These are phyloP conservation scores for Penicillium alfredii DNA, from an alignment of 495 filamentous ascomycete genomes.

Conservation along the genomic window DNA sequence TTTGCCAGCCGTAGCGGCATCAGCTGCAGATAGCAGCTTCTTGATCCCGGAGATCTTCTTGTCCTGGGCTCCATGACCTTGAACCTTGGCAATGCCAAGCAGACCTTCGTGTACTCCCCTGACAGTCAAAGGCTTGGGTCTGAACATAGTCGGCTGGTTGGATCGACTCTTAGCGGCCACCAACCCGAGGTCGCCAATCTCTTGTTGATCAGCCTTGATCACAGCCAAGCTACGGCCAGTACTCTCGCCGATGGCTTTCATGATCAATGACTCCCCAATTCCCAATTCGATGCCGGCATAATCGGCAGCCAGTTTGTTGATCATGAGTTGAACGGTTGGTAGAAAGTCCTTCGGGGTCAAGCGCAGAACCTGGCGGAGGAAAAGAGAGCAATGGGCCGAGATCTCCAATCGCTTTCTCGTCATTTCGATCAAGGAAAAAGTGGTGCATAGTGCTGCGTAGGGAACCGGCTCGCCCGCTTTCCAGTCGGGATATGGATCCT, in stretches of 20 bases:
- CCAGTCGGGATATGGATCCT: slow-evolving; percentile 94
- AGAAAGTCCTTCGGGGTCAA: slow-evolving; percentile 85
- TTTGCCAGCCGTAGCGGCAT: slow-evolving; percentile 63
- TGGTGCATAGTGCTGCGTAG: slow-evolving; percentile 90
- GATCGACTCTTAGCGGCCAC: slow-evolving; percentile 91
- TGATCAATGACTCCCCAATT: slow-evolving; percentile 94
- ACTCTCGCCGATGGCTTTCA: slow-evolving; percentile 95
- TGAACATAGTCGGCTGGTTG: slow-evolving; percentile 96
- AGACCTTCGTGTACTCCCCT: slow-evolving; percentile 81
- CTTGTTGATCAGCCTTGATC: slow-evolving; percentile 90
- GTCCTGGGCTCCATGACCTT: slow-evolving; percentile 81
- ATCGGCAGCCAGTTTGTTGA: slow-evolving; percentile 94
- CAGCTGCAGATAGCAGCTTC: slow-evolving; percentile 83
- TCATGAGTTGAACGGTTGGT: slow-evolving; percentile 86
- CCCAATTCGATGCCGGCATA: slow-evolving; percentile 94
- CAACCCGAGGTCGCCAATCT: slow-evolving; percentile 90
- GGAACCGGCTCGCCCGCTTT: slow-evolving; percentile 80
- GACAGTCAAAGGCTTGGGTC: slow-evolving; percentile 85
- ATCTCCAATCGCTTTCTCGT: slow-evolving; percentile 88
- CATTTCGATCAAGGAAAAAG: slow-evolving; percentile 88
- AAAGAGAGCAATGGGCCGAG: slow-evolving; percentile 77
- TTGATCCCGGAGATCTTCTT: slow-evolving; percentile 93
- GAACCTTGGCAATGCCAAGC: slow-evolving; percentile 78
- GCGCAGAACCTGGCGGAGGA: slow-evolving; percentile 86
- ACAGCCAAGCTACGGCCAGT: slow-evolving; percentile 81